Percentiles rank a stretch among this genome's conserved stretches.
Evolutionary conservation across 768 basidiomycete genomes (phyloP).

Genomic region (Mycena epipterygia): DNA sequence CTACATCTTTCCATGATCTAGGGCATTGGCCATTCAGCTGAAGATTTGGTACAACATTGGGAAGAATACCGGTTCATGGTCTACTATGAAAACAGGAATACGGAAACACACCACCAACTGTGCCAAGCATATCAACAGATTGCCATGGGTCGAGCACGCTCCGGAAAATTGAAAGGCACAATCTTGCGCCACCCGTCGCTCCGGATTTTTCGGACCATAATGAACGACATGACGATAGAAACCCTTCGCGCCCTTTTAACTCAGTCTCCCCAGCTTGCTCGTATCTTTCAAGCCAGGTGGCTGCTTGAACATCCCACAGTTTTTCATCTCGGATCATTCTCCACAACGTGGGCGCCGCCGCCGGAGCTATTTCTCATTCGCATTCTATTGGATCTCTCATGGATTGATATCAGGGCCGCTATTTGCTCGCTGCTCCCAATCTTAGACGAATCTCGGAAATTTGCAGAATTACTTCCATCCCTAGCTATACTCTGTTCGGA

Average conservation of each 20-base stretch:
- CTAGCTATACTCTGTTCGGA: constrained; percentile 1
- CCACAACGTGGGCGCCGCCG: too few species aligned
- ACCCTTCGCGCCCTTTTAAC: neutral
- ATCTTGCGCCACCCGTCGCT: neutral
- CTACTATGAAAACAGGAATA: neutral
- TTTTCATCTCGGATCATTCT: too few species aligned
- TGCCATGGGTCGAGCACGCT: neutral
- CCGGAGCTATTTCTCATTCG: neutral
- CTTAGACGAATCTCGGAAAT: neutral
- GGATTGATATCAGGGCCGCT: constrained; percentile 5
- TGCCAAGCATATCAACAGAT: neutral
- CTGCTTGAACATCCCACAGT: neutral
- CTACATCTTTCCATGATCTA: neutral
- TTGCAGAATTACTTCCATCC: neutral
- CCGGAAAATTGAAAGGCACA: neutral
- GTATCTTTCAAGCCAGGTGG: constrained; percentile 6
- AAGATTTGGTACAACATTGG: neutral
- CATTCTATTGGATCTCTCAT: constrained; percentile 12
- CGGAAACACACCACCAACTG: neutral
- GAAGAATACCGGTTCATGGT: neutral
- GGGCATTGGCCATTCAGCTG: neutral
- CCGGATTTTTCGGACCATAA: neutral
- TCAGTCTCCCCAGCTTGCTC: neutral
- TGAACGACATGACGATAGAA: neutral
- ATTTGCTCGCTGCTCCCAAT: constrained; percentile 1